These are phyloP conservation scores for Scheffersomyces segobiensis DNA, from an alignment of 1,139 yeast genomes.

Conservation along the genomic window DNA sequence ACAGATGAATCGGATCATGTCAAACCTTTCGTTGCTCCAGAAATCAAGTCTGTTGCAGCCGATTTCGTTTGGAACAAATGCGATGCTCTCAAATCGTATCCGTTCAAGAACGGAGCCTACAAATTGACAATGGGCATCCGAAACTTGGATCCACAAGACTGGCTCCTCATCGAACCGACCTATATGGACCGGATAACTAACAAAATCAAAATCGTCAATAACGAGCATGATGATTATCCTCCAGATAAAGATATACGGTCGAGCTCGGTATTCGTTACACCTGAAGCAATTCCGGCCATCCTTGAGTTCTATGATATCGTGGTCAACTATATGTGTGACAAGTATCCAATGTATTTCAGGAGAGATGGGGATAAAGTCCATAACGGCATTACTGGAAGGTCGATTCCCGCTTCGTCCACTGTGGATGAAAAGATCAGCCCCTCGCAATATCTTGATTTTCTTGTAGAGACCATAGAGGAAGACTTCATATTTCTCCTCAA, in stretches of 20 bases:
- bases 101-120: constrained; percentile 59
- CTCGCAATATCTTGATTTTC: constrained; percentile 37
- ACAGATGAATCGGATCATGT: not conserved
- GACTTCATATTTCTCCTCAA: constrained; percentile 62
- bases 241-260: constrained; percentile 24
- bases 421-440: constrained; percentile 17
- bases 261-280: constrained; percentile 36
- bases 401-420: constrained; percentile 27
- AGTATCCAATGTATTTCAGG: constrained; percentile 62
- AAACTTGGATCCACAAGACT: constrained; percentile 55
- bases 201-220: constrained; percentile 41
- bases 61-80: constrained; percentile 49
- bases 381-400: constrained; percentile 44
- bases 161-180: constrained; percentile 68
- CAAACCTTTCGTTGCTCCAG: constrained; percentile 3
- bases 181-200: constrained; percentile 48
- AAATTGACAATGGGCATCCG: constrained; percentile 70
- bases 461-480: constrained; percentile 60
- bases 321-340: constrained; percentile 46
- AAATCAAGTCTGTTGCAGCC: constrained; percentile 23
- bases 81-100: constrained; percentile 46
- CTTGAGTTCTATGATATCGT: constrained; percentile 56
- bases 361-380: constrained; percentile 30
- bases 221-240: constrained; percentile 39
- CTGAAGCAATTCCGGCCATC: constrained; percentile 50